Percentiles rank a stretch among this genome's conserved stretches.
Conservation (phyloP, 1,284 basidiomycete genomes). For the Gomphus sp. region DNA sequence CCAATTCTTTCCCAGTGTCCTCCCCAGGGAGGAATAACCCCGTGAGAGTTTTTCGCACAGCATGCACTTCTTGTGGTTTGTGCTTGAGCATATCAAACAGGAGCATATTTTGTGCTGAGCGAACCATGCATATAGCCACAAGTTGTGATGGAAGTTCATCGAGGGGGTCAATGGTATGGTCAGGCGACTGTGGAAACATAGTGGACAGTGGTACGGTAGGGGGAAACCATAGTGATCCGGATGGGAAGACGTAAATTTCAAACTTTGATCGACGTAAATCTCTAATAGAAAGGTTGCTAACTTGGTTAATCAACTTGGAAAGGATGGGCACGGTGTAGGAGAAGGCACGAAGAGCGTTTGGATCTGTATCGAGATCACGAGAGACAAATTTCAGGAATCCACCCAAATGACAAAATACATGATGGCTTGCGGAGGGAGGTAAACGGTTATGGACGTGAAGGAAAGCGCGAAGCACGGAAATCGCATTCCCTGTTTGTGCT, state of each 20-base stretch:
- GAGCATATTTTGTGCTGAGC: conserved; percentile 65
- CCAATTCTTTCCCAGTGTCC: conserved; percentile 13
- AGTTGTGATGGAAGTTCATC: conserved; percentile 39
- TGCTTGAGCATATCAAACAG: conserved; percentile 57
- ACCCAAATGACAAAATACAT: conserved; percentile 59
- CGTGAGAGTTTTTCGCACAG: conserved; percentile 61
- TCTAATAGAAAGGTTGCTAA: conserved; percentile 63
- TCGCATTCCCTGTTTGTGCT: conserved; percentile 33
- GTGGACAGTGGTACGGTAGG: conserved; percentile 39
- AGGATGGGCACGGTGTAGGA: conserved; percentile 48
- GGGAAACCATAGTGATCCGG: conserved; percentile 58
- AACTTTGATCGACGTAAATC: conserved; percentile 70
- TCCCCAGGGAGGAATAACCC: conserved; percentile 48
- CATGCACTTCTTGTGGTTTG: conserved; percentile 62
- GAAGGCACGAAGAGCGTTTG: conserved; percentile 41
- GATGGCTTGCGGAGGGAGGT: conserved; percentile 60
- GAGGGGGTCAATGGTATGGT: conserved; percentile 32
- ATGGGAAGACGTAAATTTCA: conserved; percentile 62
- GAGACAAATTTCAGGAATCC: conserved; percentile 57
- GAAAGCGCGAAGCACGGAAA: conserved; percentile 41
- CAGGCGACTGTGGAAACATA: conserved; percentile 48
- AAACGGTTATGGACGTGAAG: conserved; percentile 44
- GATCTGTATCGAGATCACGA: conserved; percentile 32
- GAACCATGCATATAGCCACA: conserved; percentile 51
- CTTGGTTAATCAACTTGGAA: conserved; percentile 48